Evolutionary conservation across 768 basidiomycete species (phyloP), one percentile per base, ranked within the genome.

Genomic region (Collybia sordida): DNA sequence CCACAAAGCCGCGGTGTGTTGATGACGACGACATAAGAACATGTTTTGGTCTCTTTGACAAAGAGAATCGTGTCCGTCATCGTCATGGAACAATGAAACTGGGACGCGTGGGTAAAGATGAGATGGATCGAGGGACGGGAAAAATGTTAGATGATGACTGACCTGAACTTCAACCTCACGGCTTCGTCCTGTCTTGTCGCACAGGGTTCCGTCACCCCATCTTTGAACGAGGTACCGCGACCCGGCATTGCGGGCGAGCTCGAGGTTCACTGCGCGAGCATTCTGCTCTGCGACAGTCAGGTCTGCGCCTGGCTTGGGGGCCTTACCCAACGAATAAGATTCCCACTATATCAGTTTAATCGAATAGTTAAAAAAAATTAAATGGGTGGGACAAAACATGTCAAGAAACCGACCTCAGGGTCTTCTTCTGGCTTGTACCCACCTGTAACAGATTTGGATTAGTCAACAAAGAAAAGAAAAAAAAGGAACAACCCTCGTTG

Each of bases 101-200:
- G 64, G 35, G n/a, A 49, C 14, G 42, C 35, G 42, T 40, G 25
- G 21, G 28, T 47, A 52, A 64, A 59, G 52, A 44, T 45, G 46
- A 48, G 50, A 54, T 44, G 44, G 55, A 40, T 45, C 46, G 53
- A 53, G 50, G 48, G 44, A 27, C 42, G 47, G 55, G 42, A n/a
- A n/a, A n/a, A 22, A 19, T 43, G 41, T 43, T 28, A 44, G 45
- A 38, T 48, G 53, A 55, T 53, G 28, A 67, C 80, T 57, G 55
- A 89, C 93, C 84, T 99, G 97, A 25, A 99, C 86, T 77, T 99
- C 95, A 37, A 95, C 87, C 72, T 93, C 91, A 53, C 97, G 86
- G 48, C 79, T 79, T 68, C 80, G 81, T 12, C 88, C 88, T 2
- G 92, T 95, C 75, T 91, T 94, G 72, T 98, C 96, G 68, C 97